Evolutionary conservation across 2,329 filamentous ascomycete species (phyloP).

Genomic region (Alternaria ventricosa): DNA sequence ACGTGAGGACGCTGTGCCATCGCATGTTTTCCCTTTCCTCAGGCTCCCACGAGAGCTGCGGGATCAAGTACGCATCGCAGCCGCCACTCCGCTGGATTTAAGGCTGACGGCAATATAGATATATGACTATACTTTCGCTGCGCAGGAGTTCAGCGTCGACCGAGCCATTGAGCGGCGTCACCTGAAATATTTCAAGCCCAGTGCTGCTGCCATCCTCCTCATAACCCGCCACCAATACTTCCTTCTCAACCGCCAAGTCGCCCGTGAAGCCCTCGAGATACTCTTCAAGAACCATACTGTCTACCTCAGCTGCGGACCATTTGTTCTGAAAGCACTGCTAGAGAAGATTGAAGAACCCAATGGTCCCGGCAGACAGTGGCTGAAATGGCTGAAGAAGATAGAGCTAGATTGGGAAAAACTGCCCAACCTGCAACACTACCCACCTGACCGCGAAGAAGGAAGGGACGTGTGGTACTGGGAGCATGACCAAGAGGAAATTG

Average conservation of each 20-base stretch:
- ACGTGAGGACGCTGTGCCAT: not conserved
- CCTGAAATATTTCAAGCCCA: conserved; percentile 41
- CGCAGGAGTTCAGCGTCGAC: conserved; percentile 32
- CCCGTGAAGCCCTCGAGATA: conserved; percentile 42
- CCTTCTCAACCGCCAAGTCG: conserved; percentile 43
- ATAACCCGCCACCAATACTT: conserved; percentile 44
- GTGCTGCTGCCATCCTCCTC: conserved; percentile 39
- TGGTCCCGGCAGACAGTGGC: conserved; percentile 35
- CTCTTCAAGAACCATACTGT: conserved; percentile 45
- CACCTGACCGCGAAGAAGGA: conserved; percentile 33
- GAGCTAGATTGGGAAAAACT: conserved; percentile 47
- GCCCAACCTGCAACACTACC: conserved; percentile 41
- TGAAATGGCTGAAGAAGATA: conserved; percentile 40
- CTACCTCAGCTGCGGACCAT: conserved; percentile 45
- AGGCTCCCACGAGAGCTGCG: conserved; percentile 46
- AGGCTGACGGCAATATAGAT: conserved; percentile 25
- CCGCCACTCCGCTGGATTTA: not conserved
- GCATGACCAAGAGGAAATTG: conserved; percentile 25
- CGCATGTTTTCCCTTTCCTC: conserved; percentile 36
- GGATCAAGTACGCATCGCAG: conserved; percentile 36
- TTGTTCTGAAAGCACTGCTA: conserved; percentile 41
- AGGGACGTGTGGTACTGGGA: conserved; percentile 38
- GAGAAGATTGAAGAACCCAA: conserved; percentile 34
- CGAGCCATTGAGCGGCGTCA: conserved; percentile 45
- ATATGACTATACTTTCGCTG: conserved; percentile 37